Conservation (phyloP, 208 protist genomes). For the Naegleria gruberi region DNA sequence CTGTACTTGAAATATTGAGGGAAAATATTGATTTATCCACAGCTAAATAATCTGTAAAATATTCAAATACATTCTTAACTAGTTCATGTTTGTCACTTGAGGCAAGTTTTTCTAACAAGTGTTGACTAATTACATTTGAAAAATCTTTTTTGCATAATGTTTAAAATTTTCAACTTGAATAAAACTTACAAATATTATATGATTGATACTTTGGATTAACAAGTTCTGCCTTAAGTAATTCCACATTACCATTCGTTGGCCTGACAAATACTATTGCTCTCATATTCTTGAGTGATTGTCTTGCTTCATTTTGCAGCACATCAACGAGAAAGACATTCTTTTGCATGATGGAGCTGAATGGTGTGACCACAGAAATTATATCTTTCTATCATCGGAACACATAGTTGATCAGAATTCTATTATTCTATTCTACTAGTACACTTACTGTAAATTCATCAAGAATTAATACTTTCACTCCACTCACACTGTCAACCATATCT, state of each 20-base stretch:
- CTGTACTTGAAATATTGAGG: not conserved
- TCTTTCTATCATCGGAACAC: slow-evolving; percentile 42
- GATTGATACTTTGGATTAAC: slow-evolving; percentile 4
- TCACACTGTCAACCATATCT: slow-evolving; percentile 45
- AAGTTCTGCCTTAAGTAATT: not conserved
- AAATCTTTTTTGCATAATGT: not conserved
- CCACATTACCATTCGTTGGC: slow-evolving; percentile 65
- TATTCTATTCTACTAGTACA: not conserved
- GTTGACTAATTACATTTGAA: not conserved
- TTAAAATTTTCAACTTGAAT: not conserved
- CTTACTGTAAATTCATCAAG: slow-evolving; percentile 76
- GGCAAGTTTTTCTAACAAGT: not conserved
- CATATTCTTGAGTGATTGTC: slow-evolving; percentile 79
- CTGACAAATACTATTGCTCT: slow-evolving; percentile 78
- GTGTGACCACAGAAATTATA: slow-evolving; percentile 84
- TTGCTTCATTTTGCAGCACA: slow-evolving; percentile 54
- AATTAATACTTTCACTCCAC: slow-evolving; percentile 86
- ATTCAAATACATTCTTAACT: slow-evolving; percentile 13
- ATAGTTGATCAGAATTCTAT: not conserved
- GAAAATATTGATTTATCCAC: slow-evolving; percentile 1
- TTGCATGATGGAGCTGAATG: slow-evolving; percentile 83
- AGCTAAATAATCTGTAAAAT: slow-evolving; percentile 22
- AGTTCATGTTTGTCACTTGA: not conserved
- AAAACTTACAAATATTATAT: slow-evolving; percentile 15
- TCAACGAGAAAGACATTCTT: slow-evolving; percentile 93